Percentiles rank a stretch among this genome's conserved stretches.
Evolutionary conservation across 805 yeast genomes (phyloP).

Genomic region (Maudiozyma bulderi): DNA sequence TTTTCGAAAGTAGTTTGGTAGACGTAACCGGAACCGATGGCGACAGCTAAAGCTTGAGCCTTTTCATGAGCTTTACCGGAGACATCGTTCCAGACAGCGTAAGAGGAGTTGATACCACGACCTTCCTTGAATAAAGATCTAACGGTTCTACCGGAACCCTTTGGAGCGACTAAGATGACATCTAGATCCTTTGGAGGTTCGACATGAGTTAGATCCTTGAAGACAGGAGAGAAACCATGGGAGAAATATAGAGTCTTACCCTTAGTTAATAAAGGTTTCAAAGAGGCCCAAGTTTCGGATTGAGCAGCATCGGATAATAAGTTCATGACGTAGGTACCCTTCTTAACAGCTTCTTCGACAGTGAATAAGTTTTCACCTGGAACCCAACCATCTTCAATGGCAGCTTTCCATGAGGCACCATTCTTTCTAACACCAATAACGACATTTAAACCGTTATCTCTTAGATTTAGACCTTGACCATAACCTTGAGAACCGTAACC

Average conservation of each 20-base stretch:
- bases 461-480: conserved; percentile 98
- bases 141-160: conserved; percentile 99
- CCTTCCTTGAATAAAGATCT: conserved; percentile 99
- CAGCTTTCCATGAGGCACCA: conserved; percentile 99
- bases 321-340: conserved; percentile 95
- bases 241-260: conserved; percentile 98
- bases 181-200: conserved; percentile 92
- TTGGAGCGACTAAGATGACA: conserved; percentile 98
- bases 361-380: conserved; percentile 97
- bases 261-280: conserved; percentile 88
- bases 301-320: conserved; percentile 98
- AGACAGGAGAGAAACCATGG: conserved; percentile 99
- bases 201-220: conserved; percentile 94
- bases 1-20: conserved; percentile 99
- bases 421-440: conserved; percentile 96
- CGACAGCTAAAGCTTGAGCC: conserved; percentile 96
- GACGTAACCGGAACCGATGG: conserved; percentile 99
- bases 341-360: conserved; percentile 83
- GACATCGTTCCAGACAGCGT: conserved; percentile 99
- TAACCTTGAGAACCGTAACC: conserved; percentile 99
- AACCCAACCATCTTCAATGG: conserved; percentile 99
- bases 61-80: conserved; percentile 98
- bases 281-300: conserved; percentile 89
- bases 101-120: conserved; percentile 99
- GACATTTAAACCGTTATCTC: conserved; percentile 97